Base-by-base conservation (phyloP, 306 rosid genomes). In the Argentina anserina region DNA sequence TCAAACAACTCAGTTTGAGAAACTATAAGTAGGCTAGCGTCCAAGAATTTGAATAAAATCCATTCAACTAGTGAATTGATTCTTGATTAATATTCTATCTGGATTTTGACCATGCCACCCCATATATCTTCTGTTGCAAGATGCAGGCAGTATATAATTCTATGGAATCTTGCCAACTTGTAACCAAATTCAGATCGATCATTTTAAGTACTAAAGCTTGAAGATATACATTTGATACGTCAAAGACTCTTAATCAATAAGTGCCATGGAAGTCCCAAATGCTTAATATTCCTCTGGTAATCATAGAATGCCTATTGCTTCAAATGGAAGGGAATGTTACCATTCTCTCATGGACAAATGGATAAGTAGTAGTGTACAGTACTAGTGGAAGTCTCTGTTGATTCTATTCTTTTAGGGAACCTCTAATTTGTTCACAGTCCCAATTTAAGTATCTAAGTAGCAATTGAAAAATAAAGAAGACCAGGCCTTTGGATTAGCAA, bases 51-150 rank as follows among this genome's bases (percentile, higher is more conserved):
- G 62, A 23, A 46, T 63, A 70, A 39, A 39, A 58, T 76, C 62
- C 58, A 12, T n/a, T 1, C 0, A 25, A 18, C 17, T 25, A 33
- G 39, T 39, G 45, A 40, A 34, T 43, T 10, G 41, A 73, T 68
- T 50, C 82, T 74, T 50, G 39, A 43, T 62, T 71, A 31, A 29
- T 64, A n/a, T 77, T 77, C 76, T 62, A 12, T 33, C 37, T 26
- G n/a, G 36, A 62, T 29, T 29, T 10, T 34, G 52, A n/a, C 55
- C 63, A 8, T n/a, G 34, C 13, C 40, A n/a, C 21, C 31, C 11
- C 56, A 41, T 20, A 3, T 39, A 11, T 33, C 9, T 12, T 25
- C 55, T 60, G 21, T 21, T 18, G 61, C 58, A 53, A 50, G 46
- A 63, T n/a, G 28, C 14, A 5, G 21, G 28, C 14, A 5, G 21